Percentiles rank a stretch among this genome's conserved stretches.
Evolutionary conservation across 352 stramenopile genomes (phyloP).

Genomic region (Globisporangium irregulare): DNA sequence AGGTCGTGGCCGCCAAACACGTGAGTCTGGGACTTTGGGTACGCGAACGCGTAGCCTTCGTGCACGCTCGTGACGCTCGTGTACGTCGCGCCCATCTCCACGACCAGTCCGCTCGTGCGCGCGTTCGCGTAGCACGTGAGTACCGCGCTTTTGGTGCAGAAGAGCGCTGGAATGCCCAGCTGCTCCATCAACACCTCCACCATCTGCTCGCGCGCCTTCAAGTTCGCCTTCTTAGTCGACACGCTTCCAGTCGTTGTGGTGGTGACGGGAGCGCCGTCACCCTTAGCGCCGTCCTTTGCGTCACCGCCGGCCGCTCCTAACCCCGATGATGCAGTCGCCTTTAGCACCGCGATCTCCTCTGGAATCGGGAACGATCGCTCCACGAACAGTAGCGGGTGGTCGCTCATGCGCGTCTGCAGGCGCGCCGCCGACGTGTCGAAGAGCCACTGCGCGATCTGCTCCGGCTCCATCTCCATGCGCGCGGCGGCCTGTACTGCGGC

Average conservation of each 20-base stretch:
- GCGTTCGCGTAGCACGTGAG: slow-evolving; percentile 83
- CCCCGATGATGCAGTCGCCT: not conserved
- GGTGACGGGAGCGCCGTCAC: not conserved
- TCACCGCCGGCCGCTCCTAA: not conserved
- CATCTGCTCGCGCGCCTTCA: slow-evolving; percentile 54
- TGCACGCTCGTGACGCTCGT: slow-evolving; percentile 76
- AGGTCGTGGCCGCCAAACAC: slow-evolving; percentile 66
- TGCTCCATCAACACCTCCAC: slow-evolving; percentile 86
- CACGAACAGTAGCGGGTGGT: slow-evolving; percentile 64
- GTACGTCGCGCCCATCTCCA: slow-evolving; percentile 78
- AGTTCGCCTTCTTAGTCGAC: slow-evolving; percentile 51
- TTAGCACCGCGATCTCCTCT: slow-evolving; percentile 30
- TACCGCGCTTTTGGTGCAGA: slow-evolving; percentile 80
- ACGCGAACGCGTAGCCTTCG: slow-evolving; percentile 73
- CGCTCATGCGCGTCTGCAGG: slow-evolving; percentile 54
- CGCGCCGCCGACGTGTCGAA: slow-evolving; percentile 45
- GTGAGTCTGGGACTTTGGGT: slow-evolving; percentile 55
- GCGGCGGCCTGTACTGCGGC: slow-evolving; percentile 24
- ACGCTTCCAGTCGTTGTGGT: slow-evolving; percentile 6
- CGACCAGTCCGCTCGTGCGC: slow-evolving; percentile 71
- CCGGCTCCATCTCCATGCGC: slow-evolving; percentile 51
- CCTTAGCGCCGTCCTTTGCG: slow-evolving; percentile 1
- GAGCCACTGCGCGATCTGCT: slow-evolving; percentile 67
- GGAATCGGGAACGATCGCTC: slow-evolving; percentile 63
- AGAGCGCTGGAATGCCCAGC: slow-evolving; percentile 64